These are phyloP conservation scores for Xylariales sp. DNA, from an alignment of 2,329 filamentous ascomycete genomes.

Conservation along the genomic window DNA sequence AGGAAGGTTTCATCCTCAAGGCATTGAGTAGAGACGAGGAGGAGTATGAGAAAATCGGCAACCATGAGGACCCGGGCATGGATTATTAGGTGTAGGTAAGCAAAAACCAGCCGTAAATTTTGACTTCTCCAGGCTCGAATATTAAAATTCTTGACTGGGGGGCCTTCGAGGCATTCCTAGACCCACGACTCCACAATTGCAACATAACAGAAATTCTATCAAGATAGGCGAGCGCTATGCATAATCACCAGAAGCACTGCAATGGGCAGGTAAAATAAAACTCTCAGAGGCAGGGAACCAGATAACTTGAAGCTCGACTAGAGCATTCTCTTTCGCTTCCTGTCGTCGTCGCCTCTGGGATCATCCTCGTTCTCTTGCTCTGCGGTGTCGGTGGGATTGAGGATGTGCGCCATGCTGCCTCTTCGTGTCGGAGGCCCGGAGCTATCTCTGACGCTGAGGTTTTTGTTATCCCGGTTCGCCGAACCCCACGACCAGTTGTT, in stretches of 20 bases:
- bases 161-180: too few relatives aligned
- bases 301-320: conserved; percentile 16
- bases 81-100: too few relatives aligned
- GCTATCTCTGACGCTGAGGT: conserved; percentile 46
- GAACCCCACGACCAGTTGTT: conserved; percentile 51
- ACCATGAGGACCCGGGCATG: too few relatives aligned
- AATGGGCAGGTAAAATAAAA: background rate
- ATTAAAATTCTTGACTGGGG: too few relatives aligned
- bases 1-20: too few relatives aligned
- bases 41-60: too few relatives aligned
- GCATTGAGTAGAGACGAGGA: too few relatives aligned
- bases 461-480: conserved; percentile 46
- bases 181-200: too few relatives aligned
- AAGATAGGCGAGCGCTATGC: too few relatives aligned
- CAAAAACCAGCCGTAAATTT: too few relatives aligned
- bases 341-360: conserved; percentile 50
- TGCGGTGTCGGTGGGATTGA: conserved; percentile 55
- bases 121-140: too few relatives aligned
- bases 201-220: too few relatives aligned
- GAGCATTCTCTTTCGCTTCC: conserved; percentile 58
- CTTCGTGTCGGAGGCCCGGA: conserved; percentile 53
- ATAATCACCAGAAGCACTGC: background rate
- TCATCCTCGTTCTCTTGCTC: conserved; percentile 55
- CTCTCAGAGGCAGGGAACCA: background rate
- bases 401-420: conserved; percentile 59